Evolutionary conservation across 2,329 filamentous ascomycete genomes (phyloP), one percentile per base, ranked within the genome.

Genomic region (Pseudogymnoascus sp.): DNA sequence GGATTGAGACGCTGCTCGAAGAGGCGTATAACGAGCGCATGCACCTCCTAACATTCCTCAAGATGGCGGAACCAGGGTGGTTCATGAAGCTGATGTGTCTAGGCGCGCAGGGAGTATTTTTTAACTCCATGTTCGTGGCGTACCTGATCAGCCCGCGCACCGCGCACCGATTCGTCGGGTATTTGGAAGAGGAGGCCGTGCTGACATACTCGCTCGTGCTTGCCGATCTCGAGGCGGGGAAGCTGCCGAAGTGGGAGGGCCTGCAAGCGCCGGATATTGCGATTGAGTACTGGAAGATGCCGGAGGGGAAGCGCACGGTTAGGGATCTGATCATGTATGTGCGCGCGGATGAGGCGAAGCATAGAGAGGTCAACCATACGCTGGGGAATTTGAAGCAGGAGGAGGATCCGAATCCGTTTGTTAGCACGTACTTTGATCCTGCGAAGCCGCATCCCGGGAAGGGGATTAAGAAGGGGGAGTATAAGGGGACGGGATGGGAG

Each of bases 101-200:
- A 38, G 91, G 87, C 9, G 92, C 93, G 0, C 93, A 97, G 74
- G 94, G 93, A 38, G 90, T 97, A 68, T 97, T 96, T 80, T 97
- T 96, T 82, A 99, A 99, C 76, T 83, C 85, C 65, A 84, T 97
- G 72, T 97, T 99, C 80, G 63, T 96, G 64, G 82, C 88, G 53
- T 97, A 97, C 75, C 85, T 99, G 35, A 70, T 96, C 63, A 91
- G 88, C 1, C 93, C 94, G 6, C 85, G 87, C 64, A 93, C 90
- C 65, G 93, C 90, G 70, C 94, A 99, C 74, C 88, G 94, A 47
- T 97, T 99, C 74, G 92, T 97, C 60, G 94, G 92, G 1, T 97
- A 97, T 69, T 84, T 99, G 11, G 94, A 99, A 75, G 94, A 99
- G 73, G 94, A 99, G 75, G 94, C 94, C 7, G 93, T 97, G 1